Base-by-base conservation (phyloP, 2,329 filamentous ascomycete species). In the Gaeumannomyces tritici region DNA sequence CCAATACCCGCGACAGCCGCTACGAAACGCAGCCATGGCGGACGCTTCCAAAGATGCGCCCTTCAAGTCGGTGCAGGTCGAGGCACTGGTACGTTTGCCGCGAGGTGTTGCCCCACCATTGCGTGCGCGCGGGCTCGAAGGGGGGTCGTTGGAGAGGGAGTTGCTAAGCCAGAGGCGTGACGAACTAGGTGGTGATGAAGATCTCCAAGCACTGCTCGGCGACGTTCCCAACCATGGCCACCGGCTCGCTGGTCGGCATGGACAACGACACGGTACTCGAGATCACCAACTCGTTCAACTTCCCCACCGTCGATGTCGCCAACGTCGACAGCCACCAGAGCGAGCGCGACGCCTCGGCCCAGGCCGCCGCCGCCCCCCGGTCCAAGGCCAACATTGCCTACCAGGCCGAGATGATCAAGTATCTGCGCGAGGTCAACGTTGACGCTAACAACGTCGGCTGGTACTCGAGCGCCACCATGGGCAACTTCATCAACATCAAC, bases 381-480 rank as follows among this genome's bases (percentile, higher is more conserved):
- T 89, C 93, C 67, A 98, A 98, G 82, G 85, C 89, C 71, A 97
- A 96, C 76, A 83, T 88, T 27, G 78, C 82, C 69, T 98, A 99
- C 79, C 91, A 96, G 80, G 88, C 86, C 68, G 95, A 99, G 77
- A 98, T 98, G 93, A 93, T 99, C 77, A 90, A 92, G 73, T 92
- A 95, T 76, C 80, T 98, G 66, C 89, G 93, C 75, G 95, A 98
- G 78, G 95, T 99, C 72, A 99, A 98, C 76, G 90, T 98, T 64
- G 95, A 99, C 75, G 95, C 95, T 68, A 96, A 98, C 82, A 96
- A 91, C 72, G 91, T 96, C 64, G 95, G 95, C 71, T 99, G 93
- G 93, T 99, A 99, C 80, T 97, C 92, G 64, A 97, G 92, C 80
- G 91, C 93, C 66, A 96, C 92, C 76, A 96, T 99, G 90, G 95